Evolutionary conservation across 352 stramenopile species (phyloP).

Genomic region (Plasmopara viticola): DNA sequence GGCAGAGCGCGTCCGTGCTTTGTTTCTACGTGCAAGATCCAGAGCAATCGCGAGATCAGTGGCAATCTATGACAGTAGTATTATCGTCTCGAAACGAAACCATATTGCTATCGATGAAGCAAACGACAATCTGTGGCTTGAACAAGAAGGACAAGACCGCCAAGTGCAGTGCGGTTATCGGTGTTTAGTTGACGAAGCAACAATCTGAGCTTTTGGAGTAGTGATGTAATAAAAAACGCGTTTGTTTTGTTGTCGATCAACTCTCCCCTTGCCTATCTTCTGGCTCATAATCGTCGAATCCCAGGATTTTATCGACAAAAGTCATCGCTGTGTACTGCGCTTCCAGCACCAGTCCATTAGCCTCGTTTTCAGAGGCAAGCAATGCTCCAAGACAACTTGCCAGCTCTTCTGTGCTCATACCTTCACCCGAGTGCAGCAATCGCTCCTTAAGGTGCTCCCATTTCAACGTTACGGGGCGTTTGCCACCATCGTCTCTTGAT

Average conservation of each 20-base stretch:
- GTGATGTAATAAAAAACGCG: neutral
- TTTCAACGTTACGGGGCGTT: slow-evolving; percentile 22
- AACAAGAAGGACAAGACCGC: slow-evolving; percentile 19
- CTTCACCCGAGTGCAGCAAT: slow-evolving; percentile 64
- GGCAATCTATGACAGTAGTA: slow-evolving; percentile 4
- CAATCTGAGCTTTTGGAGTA: slow-evolving; percentile 6
- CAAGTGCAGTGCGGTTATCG: slow-evolving; percentile 17
- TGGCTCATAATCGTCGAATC: slow-evolving; percentile 82
- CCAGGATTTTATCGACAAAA: slow-evolving; percentile 83
- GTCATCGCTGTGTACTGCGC: slow-evolving; percentile 45
- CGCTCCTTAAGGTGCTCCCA: slow-evolving; percentile 66
- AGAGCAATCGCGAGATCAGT: slow-evolving; percentile 5
- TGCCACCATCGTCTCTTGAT: slow-evolving; percentile 3
- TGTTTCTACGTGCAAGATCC: slow-evolving; percentile 2
- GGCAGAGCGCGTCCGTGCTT: slow-evolving; percentile 12
- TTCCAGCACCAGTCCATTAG: slow-evolving; percentile 31
- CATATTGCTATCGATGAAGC: slow-evolving; percentile 2
- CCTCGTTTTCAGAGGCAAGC: slow-evolving; percentile 31
- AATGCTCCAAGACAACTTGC: slow-evolving; percentile 72
- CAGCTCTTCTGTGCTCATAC: slow-evolving; percentile 78
- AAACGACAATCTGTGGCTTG: slow-evolving; percentile 14
- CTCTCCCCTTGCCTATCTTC: slow-evolving; percentile 5
- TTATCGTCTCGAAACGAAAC: slow-evolving; percentile 1
- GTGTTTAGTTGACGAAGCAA: slow-evolving; percentile 10
- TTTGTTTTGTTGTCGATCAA: slow-evolving; percentile 1